phyloP scores from a whole-genome alignment of 2,329 filamentous ascomycete genomes.

The Pseudogymnoascus sp. region DNA sequence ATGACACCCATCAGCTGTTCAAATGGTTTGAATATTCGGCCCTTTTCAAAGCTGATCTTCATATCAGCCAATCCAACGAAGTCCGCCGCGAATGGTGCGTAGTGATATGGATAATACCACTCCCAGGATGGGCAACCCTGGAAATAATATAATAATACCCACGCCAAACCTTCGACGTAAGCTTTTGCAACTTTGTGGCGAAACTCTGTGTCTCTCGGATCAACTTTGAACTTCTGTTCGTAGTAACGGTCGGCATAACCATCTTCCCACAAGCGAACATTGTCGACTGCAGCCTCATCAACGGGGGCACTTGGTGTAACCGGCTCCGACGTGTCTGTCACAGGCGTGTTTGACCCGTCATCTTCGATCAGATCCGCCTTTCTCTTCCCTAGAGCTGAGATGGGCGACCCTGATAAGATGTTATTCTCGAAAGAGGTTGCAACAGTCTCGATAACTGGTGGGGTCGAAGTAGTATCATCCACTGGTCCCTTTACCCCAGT shows the following conservation, averaged over 20 bases:
- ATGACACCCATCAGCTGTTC: slow-evolving; percentile 98
- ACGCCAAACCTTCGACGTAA: slow-evolving; percentile 92
- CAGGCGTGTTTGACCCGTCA: slow-evolving; percentile 45
- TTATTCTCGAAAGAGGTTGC: slow-evolving; percentile 20
- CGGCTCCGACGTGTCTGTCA: slow-evolving; percentile 50
- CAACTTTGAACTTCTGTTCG: slow-evolving; percentile 87
- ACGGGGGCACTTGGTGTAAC: slow-evolving; percentile 41
- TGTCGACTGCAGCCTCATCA: slow-evolving; percentile 67
- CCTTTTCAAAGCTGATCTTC: slow-evolving; percentile 75
- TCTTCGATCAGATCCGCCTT: slow-evolving; percentile 68
- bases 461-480: slow-evolving; percentile 17
- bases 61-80: slow-evolving; percentile 79
- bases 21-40: slow-evolving; percentile 80
- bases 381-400: slow-evolving; percentile 62
- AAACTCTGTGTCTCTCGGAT: slow-evolving; percentile 75
- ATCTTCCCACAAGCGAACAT: slow-evolving; percentile 86
- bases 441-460: slow-evolving; percentile 24
- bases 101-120: slow-evolving; percentile 98
- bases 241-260: slow-evolving; percentile 96
- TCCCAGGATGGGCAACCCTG: slow-evolving; percentile 98
- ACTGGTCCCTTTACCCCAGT: slow-evolving; percentile 40
- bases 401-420: slow-evolving; percentile 27
- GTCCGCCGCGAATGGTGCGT: slow-evolving; percentile 93
- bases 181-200: slow-evolving; percentile 79
- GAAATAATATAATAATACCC: slow-evolving; percentile 96